Conservation (phyloP, 352 stramenopile species). For the Phytophthora citricola region DNA sequence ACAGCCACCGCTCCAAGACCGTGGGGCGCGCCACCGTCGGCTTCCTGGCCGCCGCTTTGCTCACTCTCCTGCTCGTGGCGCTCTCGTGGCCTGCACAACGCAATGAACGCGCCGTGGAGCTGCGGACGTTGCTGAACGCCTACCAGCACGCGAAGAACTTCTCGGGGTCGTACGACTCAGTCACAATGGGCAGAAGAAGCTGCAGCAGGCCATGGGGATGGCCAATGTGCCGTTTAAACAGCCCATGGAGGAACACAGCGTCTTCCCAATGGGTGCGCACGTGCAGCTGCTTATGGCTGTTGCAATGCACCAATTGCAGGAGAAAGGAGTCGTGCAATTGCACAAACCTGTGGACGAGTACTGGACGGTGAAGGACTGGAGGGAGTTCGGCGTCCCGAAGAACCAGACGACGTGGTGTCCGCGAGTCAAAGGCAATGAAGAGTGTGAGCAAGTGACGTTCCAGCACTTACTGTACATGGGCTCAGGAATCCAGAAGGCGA, state of each 20-base stretch:
- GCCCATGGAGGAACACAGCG: conserved; percentile 49
- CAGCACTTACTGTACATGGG: conserved; percentile 71
- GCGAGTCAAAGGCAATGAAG: conserved; percentile 11
- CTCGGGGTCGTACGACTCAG: conserved; percentile 58
- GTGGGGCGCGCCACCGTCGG: conserved; percentile 47
- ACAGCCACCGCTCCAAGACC: conserved; percentile 28
- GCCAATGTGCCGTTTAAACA: conserved; percentile 60
- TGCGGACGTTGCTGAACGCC: conserved; percentile 35
- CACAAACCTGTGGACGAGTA: conserved; percentile 41
- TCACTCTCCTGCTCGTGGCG: conserved; percentile 43
- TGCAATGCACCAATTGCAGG: conserved; percentile 69
- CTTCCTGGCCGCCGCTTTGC: conserved; percentile 39
- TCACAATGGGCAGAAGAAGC: conserved; percentile 57
- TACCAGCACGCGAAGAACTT: conserved; percentile 51
- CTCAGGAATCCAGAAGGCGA: conserved; percentile 47
- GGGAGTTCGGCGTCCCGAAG: conserved; percentile 44
- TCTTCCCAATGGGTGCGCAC: conserved; percentile 69
- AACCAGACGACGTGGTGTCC: conserved; percentile 67
- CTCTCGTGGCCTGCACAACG: conserved; percentile 45
- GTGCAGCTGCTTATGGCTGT: conserved; percentile 64
- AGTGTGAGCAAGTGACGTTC: conserved; percentile 66
- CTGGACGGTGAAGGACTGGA: conserved; percentile 51
- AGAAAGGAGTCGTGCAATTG: conserved; percentile 48
- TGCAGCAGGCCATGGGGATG: conserved; percentile 47
- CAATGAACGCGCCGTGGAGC: conserved; percentile 39